These are phyloP conservation scores for Infundibulicybe gibba DNA, from an alignment of 768 basidiomycete genomes.

Conservation along the genomic window DNA sequence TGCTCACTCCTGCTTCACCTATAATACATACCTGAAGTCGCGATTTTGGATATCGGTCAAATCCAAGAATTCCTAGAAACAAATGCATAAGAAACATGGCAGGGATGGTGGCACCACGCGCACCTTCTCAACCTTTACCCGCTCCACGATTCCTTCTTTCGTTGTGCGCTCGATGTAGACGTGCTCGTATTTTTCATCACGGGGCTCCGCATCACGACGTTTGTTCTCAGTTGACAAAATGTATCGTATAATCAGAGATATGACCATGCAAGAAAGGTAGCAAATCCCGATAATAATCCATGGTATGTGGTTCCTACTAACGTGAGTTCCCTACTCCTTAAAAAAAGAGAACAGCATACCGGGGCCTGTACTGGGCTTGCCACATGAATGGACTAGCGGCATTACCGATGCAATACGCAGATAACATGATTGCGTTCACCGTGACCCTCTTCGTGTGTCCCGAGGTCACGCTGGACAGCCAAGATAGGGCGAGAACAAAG, in stretches of 20 bases:
- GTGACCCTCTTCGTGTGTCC: constrained; percentile 75
- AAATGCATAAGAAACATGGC: not conserved
- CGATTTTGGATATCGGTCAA: constrained; percentile 70
- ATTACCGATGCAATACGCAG: constrained; percentile 64
- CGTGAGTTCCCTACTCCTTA: not conserved
- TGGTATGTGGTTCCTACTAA: constrained; percentile 60
- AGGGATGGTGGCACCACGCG: constrained; percentile 7
- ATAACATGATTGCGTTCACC: constrained; percentile 69
- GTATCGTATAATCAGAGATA: constrained; percentile 45
- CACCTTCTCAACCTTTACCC: constrained; percentile 67
- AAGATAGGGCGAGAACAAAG: constrained; percentile 58
- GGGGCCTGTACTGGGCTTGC: constrained; percentile 62
- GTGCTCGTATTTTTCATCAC: constrained; percentile 52
- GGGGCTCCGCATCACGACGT: constrained; percentile 53
- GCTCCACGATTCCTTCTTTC: constrained; percentile 48
- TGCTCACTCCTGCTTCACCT: not conserved
- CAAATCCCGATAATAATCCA: constrained; percentile 76
- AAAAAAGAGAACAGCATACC: constrained; percentile 29
- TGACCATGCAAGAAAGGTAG: constrained; percentile 47
- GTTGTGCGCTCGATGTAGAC: constrained; percentile 52
- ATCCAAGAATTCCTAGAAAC: constrained; percentile 61
- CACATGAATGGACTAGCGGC: constrained; percentile 78
- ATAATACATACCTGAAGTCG: constrained; percentile 72
- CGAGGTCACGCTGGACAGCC: constrained; percentile 62
- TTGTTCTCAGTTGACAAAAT: constrained; percentile 60